Evolutionary conservation across 176 grass and related monocot genomes (phyloP), one percentile per base, ranked within the genome.

Genomic region (Poa annua): DNA sequence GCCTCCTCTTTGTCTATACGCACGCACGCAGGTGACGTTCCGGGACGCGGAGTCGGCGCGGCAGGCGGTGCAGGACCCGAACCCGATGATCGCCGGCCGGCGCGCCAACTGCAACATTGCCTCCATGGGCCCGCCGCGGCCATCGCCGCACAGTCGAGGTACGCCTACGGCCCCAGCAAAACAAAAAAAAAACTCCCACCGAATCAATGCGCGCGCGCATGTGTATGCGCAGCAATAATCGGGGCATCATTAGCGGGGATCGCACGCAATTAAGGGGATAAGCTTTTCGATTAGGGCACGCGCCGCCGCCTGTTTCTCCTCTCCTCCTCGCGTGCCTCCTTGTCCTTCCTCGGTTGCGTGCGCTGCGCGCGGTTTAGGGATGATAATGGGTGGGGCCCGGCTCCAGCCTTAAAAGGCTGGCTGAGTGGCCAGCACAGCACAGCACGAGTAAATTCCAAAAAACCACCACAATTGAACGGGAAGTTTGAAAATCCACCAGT

Each of bases 101-200:
- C 93, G 91, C 42, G 96, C 96, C 72, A 99, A 99, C 87, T 99
- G 96, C 86, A 99, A 99, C 93, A 99, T 99, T 91, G 96, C 96
- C 17, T 86, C 96, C 25, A 42, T 85, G 82, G 91, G 91, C 16
- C 91, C 89, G 84, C 89, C 93, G 63, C 81, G 91, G n/a, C 76
- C 89, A 10, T 51, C 89, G 61, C 86, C 77, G 63, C 78, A 84
- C 24, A 79, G 88, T 29, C 29, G 29, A 94, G 92, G 92, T 48
- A 13, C 42, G 11, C 42, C 8, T 48, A 13, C 42, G 11, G 9
- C 8, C 8, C 42, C 42, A 41, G n/a, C n/a, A 7, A 8, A 0
- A 36, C 0, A 1, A 7, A 9, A 41, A 5, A 41, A 41, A 41
- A 41, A 41, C 6, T 9, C 7, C 39, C 39, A 41, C 39, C 39